Evolutionary conservation across 352 stramenopile species (phyloP).

Genomic region (Phytophthora sp.): DNA sequence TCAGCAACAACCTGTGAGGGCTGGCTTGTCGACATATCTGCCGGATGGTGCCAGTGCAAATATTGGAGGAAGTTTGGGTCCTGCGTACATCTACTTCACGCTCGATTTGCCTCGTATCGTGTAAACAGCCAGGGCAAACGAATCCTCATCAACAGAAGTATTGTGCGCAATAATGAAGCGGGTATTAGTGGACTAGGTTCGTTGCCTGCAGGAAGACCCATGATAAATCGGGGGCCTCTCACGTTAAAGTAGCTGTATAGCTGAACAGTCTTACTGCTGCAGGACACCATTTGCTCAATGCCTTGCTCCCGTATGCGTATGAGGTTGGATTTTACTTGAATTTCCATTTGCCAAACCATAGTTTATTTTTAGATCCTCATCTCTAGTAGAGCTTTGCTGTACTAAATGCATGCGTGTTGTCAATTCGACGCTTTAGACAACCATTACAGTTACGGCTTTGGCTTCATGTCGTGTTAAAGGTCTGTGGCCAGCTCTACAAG

Average conservation of each 20-base stretch:
- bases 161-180: background rate
- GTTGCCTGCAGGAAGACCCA: background rate
- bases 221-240: background rate
- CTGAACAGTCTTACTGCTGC: too few species aligned
- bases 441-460: too few species aligned
- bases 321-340: too few species aligned
- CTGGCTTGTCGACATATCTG: background rate
- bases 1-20: background rate
- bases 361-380: too few species aligned
- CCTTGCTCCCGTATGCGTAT: too few species aligned
- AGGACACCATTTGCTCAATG: too few species aligned
- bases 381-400: too few species aligned
- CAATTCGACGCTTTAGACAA: too few species aligned
- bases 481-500: too few species aligned
- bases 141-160: conserved; percentile 4
- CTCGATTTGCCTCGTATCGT: background rate
- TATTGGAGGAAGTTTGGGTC: conserved; percentile 12
- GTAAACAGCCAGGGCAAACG: background rate
- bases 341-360: too few species aligned
- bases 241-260: background rate
- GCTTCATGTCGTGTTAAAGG: too few species aligned
- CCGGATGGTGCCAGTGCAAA: background rate
- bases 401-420: too few species aligned
- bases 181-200: background rate
- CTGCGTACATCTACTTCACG: conserved; percentile 6